These are phyloP conservation scores for Ceratobasidium sp. DNA, from an alignment of 1,284 basidiomycete genomes.

Conservation along the genomic window DNA sequence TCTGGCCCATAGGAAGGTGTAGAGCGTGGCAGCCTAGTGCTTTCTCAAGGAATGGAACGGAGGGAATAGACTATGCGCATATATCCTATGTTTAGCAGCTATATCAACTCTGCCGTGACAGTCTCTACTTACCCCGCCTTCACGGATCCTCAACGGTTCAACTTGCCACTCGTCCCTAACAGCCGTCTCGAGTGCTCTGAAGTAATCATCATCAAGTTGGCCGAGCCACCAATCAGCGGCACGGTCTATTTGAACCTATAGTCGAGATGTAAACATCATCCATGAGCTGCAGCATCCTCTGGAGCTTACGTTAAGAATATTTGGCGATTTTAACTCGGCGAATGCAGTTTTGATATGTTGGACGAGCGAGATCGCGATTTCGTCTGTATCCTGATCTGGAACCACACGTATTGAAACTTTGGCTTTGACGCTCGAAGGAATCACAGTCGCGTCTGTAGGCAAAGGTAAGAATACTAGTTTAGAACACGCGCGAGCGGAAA, in stretches of 20 bases:
- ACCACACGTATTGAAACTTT: slow-evolving; percentile 91
- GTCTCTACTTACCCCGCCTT: slow-evolving; percentile 81
- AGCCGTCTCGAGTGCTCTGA: slow-evolving; percentile 80
- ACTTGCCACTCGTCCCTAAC: slow-evolving; percentile 86
- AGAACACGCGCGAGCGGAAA: slow-evolving; percentile 31
- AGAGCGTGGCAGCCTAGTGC: slow-evolving; percentile 83
- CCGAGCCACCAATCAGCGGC: slow-evolving; percentile 97
- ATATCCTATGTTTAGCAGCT: slow-evolving; percentile 39
- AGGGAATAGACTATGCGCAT: slow-evolving; percentile 76
- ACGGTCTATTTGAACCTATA: slow-evolving; percentile 78
- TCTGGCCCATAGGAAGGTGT: slow-evolving; percentile 89
- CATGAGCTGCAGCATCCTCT: background rate
- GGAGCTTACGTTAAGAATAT: slow-evolving; percentile 69
- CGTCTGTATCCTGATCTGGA: slow-evolving; percentile 86
- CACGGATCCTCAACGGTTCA: slow-evolving; percentile 85
- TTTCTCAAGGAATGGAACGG: slow-evolving; percentile 91
- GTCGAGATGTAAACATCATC: background rate
- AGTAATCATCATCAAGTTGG: slow-evolving; percentile 80
- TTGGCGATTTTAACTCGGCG: slow-evolving; percentile 67
- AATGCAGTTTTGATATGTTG: slow-evolving; percentile 71
- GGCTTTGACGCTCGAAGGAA: slow-evolving; percentile 80
- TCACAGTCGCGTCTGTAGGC: slow-evolving; percentile 81
- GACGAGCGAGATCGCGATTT: slow-evolving; percentile 69
- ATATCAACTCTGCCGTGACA: slow-evolving; percentile 6
- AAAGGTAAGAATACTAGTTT: background rate